phyloP scores from a whole-genome alignment of 1,284 basidiomycete genomes.

The Veloboletus limbatus region DNA sequence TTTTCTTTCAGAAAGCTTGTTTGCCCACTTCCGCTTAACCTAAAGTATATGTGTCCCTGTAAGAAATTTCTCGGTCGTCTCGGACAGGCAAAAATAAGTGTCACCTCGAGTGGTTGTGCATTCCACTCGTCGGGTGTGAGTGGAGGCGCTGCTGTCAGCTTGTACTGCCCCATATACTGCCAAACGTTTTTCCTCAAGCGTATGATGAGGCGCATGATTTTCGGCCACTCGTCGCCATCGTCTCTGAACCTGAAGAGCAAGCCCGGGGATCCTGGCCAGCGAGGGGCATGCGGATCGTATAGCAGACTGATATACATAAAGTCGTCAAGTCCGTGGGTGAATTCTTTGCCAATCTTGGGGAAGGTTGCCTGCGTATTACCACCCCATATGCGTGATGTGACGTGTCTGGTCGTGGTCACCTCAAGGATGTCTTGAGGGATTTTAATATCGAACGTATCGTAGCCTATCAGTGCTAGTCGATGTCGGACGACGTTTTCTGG shows the following conservation, averaged over 20 bases:
- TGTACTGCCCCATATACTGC: conserved; percentile 31
- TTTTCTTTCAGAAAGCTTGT: background rate
- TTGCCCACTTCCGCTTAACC: conserved; percentile 5
- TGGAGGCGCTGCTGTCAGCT: conserved; percentile 16
- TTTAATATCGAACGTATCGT: conserved; percentile 11
- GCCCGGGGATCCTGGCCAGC: conserved; percentile 36
- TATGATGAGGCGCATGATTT: conserved; percentile 20
- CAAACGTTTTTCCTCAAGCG: conserved; percentile 16
- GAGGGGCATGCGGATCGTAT: conserved; percentile 36
- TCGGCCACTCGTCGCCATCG: conserved; percentile 5
- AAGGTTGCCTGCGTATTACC: conserved; percentile 30
- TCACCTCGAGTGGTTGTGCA: conserved; percentile 15
- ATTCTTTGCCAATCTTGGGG: conserved; percentile 25
- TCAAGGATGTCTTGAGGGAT: conserved; percentile 6
- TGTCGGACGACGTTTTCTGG: conserved; percentile 8
- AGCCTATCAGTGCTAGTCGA: conserved; percentile 3
- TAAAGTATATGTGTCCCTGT: background rate
- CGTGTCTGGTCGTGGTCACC: conserved; percentile 20
- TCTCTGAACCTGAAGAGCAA: conserved; percentile 27
- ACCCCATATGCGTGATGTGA: conserved; percentile 32
- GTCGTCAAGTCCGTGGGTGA: conserved; percentile 29
- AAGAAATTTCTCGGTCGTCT: background rate
- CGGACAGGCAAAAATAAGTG: background rate
- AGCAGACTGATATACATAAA: conserved; percentile 36
- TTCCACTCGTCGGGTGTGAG: conserved; percentile 24